A percentile compares a stretch with the other conserved stretches of the same genome.
phyloP scores from a whole-genome alignment of 305 asterid species.

The Nicotiana rustica region DNA sequence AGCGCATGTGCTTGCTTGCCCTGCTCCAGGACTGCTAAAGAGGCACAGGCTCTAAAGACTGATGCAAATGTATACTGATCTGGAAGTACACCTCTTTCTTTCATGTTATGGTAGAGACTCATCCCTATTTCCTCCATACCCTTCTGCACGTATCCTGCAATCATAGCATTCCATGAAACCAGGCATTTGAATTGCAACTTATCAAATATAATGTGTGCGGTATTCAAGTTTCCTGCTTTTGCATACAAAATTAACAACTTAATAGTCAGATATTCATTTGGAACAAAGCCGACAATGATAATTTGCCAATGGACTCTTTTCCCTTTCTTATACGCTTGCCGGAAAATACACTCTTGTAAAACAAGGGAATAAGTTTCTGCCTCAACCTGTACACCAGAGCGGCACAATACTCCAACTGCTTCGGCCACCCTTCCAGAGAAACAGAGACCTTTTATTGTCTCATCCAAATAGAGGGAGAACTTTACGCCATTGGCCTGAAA shows the following conservation, averaged over 20 bases:
- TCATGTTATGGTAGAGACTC: constrained; percentile 70
- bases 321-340: constrained; percentile 71
- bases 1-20: constrained; percentile 83
- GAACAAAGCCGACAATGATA: constrained; percentile 69
- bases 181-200: constrained; percentile 54
- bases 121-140: constrained; percentile 76
- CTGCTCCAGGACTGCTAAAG: constrained; percentile 80
- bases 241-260: constrained; percentile 84
- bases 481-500: constrained; percentile 66
- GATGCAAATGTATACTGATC: constrained; percentile 89
- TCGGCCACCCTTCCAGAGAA: constrained; percentile 80
- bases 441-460: constrained; percentile 79
- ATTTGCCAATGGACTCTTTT: constrained; percentile 89
- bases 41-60: constrained; percentile 88
- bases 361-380: constrained; percentile 75
- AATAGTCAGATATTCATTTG: constrained; percentile 71
- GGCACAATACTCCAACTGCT: constrained; percentile 81
- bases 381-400: constrained; percentile 63
- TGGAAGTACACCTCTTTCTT: constrained; percentile 66
- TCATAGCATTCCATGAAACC: constrained; percentile 82
- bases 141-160: constrained; percentile 85
- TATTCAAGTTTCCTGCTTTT: constrained; percentile 70
- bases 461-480: constrained; percentile 60
- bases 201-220: constrained; percentile 68
- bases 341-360: constrained; percentile 83